Evolutionary conservation across 1,139 yeast genomes (phyloP), one percentile per base, ranked within the genome.

Genomic region (Yamadazyma blattariae): DNA sequence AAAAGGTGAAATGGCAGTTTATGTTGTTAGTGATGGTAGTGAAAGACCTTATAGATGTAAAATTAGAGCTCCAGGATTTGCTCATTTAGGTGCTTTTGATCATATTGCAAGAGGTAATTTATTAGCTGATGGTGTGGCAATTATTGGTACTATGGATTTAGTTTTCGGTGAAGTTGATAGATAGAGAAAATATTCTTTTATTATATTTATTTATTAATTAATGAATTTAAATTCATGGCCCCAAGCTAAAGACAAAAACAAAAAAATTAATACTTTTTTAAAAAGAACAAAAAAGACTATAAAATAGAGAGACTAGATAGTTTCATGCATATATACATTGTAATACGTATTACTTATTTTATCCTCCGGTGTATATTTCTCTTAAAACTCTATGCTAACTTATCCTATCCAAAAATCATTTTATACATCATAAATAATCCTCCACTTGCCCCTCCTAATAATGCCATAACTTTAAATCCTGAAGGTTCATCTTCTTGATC

Each of bases 91-190:
- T 50, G 95, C 92, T 19, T 84, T 86, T 51, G 96, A 87, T 61
- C 89, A 82, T 58, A 80, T 86, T 51, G 71, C 92, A 25, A 80
- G 94, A 64, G 90, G 92, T 56, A 86, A 85, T 64, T 82, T 84
- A 67, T 71, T 87, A 61, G 95, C 96, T 39, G 96, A 87, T 65
- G 94, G 95, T 24, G 96, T 87, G 40, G 95, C 96, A 44, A 87
- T 87, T 58, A 86, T 87, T 57, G 96, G 96, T 71, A 87, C 95
- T 44, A 86, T 87, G 95, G 96, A 87, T 71, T 79, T 87, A 63
- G 96, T 87, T 61, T 87, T 87, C 61, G 95, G 95, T 55, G 96
- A 87, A 65, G 95, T 87, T 50, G 95, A 87, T 70, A 89, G 95
- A 68, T 87, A 69, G 61, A 29, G 36, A n/a, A n/a, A n/a, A n/a